Conservation (phyloP, 2,329 filamentous ascomycete genomes). For the Aspergillus sp. region DNA sequence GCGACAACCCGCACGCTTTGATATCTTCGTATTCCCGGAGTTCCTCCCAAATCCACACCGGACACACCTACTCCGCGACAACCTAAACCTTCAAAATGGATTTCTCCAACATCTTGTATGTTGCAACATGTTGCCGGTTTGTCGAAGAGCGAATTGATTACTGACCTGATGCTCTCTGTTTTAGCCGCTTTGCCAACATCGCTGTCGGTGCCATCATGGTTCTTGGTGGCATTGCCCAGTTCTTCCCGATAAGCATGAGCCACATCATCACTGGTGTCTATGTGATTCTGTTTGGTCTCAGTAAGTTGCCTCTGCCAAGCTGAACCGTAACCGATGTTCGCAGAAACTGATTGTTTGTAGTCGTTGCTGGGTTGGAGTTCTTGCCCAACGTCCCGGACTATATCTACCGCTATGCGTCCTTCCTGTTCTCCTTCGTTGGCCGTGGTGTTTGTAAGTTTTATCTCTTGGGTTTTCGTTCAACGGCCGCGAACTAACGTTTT, state of each 20-base stretch:
- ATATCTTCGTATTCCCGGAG: neutral
- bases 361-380: constrained; percentile 78
- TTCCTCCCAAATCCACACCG: neutral
- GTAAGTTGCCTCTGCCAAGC: constrained; percentile 49
- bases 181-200: constrained; percentile 91
- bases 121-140: constrained; percentile 23
- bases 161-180: constrained; percentile 12
- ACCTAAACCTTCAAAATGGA: constrained; percentile 63
- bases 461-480: neutral
- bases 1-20: neutral
- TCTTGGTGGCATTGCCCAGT: constrained; percentile 67
- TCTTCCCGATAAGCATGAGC: constrained; percentile 50
- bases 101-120: constrained; percentile 89
- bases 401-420: constrained; percentile 88
- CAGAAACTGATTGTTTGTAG: constrained; percentile 41
- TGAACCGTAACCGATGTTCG: neutral
- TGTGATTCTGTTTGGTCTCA: constrained; percentile 84
- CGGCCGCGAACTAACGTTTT: neutral
- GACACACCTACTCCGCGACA: neutral
- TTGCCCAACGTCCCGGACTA: constrained; percentile 80
- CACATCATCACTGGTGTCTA: constrained; percentile 79
- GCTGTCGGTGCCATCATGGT: constrained; percentile 83
- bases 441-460: constrained; percentile 83
- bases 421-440: constrained; percentile 96
- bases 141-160: neutral